Base-by-base conservation (phyloP, 1,139 yeast genomes). In the Magnusiomyces paraingens region DNA sequence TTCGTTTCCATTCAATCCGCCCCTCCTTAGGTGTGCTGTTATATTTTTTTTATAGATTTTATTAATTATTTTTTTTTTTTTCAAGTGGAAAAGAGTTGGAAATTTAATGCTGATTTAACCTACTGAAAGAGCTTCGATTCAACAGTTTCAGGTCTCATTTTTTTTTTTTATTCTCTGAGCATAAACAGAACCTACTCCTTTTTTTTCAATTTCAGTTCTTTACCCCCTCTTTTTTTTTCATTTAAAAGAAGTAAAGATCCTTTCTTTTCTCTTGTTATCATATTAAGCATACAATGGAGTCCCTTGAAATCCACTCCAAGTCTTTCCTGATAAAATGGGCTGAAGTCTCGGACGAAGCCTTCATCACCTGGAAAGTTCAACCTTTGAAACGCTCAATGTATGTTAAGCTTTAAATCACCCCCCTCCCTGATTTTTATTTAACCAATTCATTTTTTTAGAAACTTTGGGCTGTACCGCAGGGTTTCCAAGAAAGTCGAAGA, bases 281-380 rank as follows among this genome's bases (percentile, higher is more conserved):
- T 12, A 3, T n/a, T 14, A 14, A 47, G 42, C 41, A 35, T 14
- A 14, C 18, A 2, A 86, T 86, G 94, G 96, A 90, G 69, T 83
- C 91, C 1, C 78, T 93, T 55, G 97, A 91, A 69, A 82, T 93
- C 46, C 95, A 91, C 64, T 84, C 95, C 52, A 86, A 88, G 67
- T 86, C 93, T 57, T 91, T 87, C 65, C 80, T 90, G 60, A 86
- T 91, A 64, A 88, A 91, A 63, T 93, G 98, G 98, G 82, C 90
- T 57, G 80, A 83, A 59, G 88, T 85, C 8, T 84, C 87, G 0
- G 84, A 81, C 47, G 79, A 82, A 57, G 79, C 84, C 35, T 70
- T 77, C 22, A 78, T 91, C 47, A 81, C 80, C 59, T 93, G 94
- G 86, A 91, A 85, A 65, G 78, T 89, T 50, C 86, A 84, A 64